phyloP scores from a whole-genome alignment of 148 eudicot genomes.

The Nepenthes mirabilis region DNA sequence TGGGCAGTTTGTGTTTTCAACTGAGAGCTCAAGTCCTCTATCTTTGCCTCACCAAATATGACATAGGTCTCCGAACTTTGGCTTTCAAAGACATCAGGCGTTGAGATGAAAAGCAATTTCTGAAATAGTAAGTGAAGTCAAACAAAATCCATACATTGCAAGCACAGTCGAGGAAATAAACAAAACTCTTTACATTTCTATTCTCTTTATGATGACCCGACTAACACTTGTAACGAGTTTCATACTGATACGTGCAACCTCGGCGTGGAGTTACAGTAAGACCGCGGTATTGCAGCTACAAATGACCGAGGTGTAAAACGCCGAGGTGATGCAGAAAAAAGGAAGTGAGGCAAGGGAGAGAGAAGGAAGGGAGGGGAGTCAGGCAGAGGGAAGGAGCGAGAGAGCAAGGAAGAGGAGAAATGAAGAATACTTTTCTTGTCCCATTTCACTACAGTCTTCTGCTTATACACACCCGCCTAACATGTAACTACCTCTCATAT shows the following conservation, averaged over 20 bases:
- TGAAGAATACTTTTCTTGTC: no score
- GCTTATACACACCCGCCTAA: no score
- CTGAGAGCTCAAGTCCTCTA: constrained; percentile 71
- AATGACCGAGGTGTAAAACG: no score
- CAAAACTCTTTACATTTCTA: constrained; percentile 43
- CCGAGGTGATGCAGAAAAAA: no score
- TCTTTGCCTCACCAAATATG: constrained; percentile 63
- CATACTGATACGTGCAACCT: constrained; percentile 24
- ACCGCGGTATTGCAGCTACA: no score
- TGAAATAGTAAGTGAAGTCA: constrained; percentile 4
- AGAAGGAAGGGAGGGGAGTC: no score
- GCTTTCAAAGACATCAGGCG: constrained; percentile 28
- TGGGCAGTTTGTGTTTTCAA: constrained; percentile 66
- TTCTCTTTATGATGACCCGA: constrained; percentile 81
- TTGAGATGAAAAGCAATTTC: constrained; percentile 39
- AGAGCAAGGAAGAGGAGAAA: no score
- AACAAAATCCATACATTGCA: background rate
- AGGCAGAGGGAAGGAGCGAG: no score
- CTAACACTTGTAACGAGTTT: constrained; percentile 75
- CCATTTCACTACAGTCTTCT: no score
- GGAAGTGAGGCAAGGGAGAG: no score
- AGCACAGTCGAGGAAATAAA: background rate
- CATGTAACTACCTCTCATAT: no score
- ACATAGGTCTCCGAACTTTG: constrained; percentile 57
- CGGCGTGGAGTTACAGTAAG: no score